Percentiles rank a stretch among this genome's conserved stretches.
Conservation (phyloP, 2,329 filamentous ascomycete species). For the Cladosporium sp. region DNA sequence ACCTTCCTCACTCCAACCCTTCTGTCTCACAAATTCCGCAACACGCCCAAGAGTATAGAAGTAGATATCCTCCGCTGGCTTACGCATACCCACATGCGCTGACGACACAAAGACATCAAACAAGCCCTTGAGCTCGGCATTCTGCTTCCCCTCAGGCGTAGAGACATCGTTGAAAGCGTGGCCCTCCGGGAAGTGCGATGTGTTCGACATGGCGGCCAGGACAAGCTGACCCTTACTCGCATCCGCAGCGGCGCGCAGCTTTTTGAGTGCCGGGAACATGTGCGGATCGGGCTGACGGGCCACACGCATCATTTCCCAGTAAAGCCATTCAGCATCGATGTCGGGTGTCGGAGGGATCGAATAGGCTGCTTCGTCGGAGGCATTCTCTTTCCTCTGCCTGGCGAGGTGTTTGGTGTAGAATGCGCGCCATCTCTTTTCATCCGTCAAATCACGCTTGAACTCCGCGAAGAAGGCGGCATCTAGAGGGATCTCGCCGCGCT, state of each 20-base stretch:
- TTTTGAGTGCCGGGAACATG: conserved; percentile 78
- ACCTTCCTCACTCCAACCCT: conserved; percentile 47
- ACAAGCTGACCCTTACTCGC: conserved; percentile 49
- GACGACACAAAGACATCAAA: conserved; percentile 89
- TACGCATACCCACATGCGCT: conserved; percentile 80
- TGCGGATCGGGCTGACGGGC: conserved; percentile 71
- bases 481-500: conserved; percentile 75
- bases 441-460: conserved; percentile 70
- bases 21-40: conserved; percentile 56
- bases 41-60: conserved; percentile 63
- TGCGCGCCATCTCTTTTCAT: conserved; percentile 61
- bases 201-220: conserved; percentile 83
- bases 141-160: conserved; percentile 34
- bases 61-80: conserved; percentile 82
- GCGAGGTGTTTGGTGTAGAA: conserved; percentile 41
- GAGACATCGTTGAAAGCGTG: conserved; percentile 59
- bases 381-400: conserved; percentile 28
- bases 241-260: conserved; percentile 47
- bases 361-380: conserved; percentile 37
- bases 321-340: conserved; percentile 73
- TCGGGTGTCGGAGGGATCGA: conserved; percentile 58
- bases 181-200: conserved; percentile 73
- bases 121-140: conserved; percentile 52
- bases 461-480: conserved; percentile 68
- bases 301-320: conserved; percentile 83